Conservation (phyloP, 1,284 basidiomycete species). For the Tilletiaria anomala region DNA sequence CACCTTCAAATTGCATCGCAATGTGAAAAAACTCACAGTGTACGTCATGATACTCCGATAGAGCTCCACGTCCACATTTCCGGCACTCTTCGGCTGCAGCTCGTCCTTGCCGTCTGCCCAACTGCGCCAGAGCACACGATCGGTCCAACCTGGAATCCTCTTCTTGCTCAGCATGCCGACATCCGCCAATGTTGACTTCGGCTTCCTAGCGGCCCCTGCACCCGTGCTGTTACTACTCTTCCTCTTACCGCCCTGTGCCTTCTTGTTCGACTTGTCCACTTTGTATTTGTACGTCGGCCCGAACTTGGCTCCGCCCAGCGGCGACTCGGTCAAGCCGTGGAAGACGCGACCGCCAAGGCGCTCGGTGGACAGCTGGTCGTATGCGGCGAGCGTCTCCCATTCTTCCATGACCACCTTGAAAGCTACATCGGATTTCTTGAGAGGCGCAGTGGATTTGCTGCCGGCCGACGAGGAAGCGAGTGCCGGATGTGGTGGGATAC, state of each 20-base stretch:
- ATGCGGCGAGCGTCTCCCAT: conserved; percentile 17
- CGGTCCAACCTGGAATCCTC: conserved; percentile 82
- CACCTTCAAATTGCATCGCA: background rate
- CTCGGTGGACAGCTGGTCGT: conserved; percentile 31
- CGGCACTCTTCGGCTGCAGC: conserved; percentile 51
- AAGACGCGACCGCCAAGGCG: conserved; percentile 16
- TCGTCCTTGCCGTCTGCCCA: conserved; percentile 1
- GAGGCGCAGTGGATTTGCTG: background rate
- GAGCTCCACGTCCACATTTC: conserved; percentile 26
- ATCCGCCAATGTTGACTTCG: conserved; percentile 54
- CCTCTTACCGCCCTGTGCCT: background rate
- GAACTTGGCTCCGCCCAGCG: conserved; percentile 5
- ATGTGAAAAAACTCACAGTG: conserved; percentile 5
- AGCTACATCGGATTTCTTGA: background rate
- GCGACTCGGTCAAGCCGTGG: conserved; percentile 21
- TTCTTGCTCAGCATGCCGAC: conserved; percentile 67
- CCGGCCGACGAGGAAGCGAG: no score
- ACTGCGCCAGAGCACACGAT: conserved; percentile 67
- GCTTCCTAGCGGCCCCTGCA: conserved; percentile 55
- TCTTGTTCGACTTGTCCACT: conserved; percentile 8
- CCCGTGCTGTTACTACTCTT: conserved; percentile 48
- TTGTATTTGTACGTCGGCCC: conserved; percentile 38
- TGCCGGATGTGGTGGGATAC: conserved; percentile 7
- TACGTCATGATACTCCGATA: conserved; percentile 35
- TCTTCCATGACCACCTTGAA: conserved; percentile 5